Conservation (phyloP, 2,329 filamentous ascomycete species). For the Aureobasidium sp. region DNA sequence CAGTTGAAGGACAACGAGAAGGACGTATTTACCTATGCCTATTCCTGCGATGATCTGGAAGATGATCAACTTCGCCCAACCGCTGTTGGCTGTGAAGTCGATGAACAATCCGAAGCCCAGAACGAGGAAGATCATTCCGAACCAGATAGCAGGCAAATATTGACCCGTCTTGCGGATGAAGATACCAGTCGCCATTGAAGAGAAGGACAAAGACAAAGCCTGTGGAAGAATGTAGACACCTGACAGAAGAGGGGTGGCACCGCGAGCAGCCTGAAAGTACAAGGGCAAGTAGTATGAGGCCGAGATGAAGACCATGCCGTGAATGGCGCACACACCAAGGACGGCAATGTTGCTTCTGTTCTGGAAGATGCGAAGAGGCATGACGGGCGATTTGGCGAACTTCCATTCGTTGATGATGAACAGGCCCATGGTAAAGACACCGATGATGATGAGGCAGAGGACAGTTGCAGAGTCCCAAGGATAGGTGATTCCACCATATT, state of each 20-base stretch:
- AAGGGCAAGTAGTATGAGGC: slow-evolving; percentile 73
- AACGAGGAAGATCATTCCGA: slow-evolving; percentile 29
- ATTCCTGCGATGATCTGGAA: slow-evolving; percentile 57
- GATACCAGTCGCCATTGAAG: slow-evolving; percentile 26
- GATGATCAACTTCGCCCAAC: slow-evolving; percentile 31
- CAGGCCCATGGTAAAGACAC: slow-evolving; percentile 29
- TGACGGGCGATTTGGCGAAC: slow-evolving; percentile 66
- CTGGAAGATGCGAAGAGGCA: slow-evolving; percentile 64
- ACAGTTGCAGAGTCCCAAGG: slow-evolving; percentile 70
- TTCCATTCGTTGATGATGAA: slow-evolving; percentile 69
- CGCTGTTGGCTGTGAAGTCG: slow-evolving; percentile 25
- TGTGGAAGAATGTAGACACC: slow-evolving; percentile 49
- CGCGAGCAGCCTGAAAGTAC: slow-evolving; percentile 72
- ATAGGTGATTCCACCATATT: slow-evolving; percentile 68
- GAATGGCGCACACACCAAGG: slow-evolving; percentile 59
- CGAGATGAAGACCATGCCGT: slow-evolving; percentile 70
- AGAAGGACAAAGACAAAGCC: slow-evolving; percentile 25
- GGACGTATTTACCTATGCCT: slow-evolving; percentile 37
- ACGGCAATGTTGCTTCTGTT: slow-evolving; percentile 56
- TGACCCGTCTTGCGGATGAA: slow-evolving; percentile 38
- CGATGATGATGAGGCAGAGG: slow-evolving; percentile 15
- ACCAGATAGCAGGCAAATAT: slow-evolving; percentile 47
- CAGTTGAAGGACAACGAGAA: neutral
- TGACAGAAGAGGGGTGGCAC: slow-evolving; percentile 58
- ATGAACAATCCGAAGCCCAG: slow-evolving; percentile 31